These are phyloP conservation scores for Candida tropicalis DNA, from an alignment of 1,139 yeast species.

Conservation along the genomic window DNA sequence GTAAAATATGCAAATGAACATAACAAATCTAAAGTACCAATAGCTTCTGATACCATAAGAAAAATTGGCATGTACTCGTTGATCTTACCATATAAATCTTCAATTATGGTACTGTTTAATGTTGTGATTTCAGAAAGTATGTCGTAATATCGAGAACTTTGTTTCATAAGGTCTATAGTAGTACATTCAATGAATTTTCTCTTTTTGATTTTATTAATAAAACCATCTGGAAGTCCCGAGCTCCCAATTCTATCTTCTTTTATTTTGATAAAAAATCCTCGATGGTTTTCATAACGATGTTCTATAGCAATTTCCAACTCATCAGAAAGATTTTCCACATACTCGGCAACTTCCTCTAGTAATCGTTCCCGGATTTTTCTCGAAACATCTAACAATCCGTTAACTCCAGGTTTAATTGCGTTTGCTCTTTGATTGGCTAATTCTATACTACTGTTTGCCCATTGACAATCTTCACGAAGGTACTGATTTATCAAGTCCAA, in stretches of 20 bases:
- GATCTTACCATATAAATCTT: constrained; percentile 28
- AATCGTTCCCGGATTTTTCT: constrained; percentile 40
- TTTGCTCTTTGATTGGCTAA: constrained; percentile 45
- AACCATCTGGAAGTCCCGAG: constrained; percentile 26
- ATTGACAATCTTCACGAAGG: constrained; percentile 41
- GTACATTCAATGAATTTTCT: constrained; percentile 39
- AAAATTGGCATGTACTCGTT: constrained; percentile 31
- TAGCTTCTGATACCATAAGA: constrained; percentile 47
- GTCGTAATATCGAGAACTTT: constrained; percentile 40
- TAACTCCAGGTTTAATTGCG: constrained; percentile 45
- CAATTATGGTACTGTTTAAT: constrained; percentile 41
- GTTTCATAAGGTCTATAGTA: constrained; percentile 42
- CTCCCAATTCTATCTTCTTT: constrained; percentile 16
- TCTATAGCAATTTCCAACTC: constrained; percentile 26
- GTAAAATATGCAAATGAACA: constrained; percentile 35
- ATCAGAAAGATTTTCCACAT: constrained; percentile 22
- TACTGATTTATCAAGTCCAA: constrained; percentile 27
- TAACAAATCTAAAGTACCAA: constrained; percentile 44
- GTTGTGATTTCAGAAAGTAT: constrained; percentile 40
- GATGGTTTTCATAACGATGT: constrained; percentile 31
- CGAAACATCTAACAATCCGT: constrained; percentile 49
- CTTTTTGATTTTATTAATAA: constrained; percentile 35
- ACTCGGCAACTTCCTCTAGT: constrained; percentile 34
- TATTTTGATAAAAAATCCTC: constrained; percentile 42
- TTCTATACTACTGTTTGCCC: constrained; percentile 42